Evolutionary conservation across 169 alveolate species (phyloP), one percentile per base, ranked within the genome.

Genomic region (Plasmodium falciparum): DNA sequence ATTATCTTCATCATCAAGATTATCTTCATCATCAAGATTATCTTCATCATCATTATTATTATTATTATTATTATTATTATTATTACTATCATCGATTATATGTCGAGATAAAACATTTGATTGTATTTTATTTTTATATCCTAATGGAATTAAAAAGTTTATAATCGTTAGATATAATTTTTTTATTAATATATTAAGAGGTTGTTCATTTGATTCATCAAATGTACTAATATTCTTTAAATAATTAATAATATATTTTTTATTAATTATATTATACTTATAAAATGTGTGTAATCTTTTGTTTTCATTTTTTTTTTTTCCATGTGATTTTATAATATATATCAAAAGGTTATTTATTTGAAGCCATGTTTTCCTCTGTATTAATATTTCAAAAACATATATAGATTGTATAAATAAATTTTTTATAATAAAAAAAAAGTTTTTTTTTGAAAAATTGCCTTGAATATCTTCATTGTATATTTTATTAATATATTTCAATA

Each of bases 351-450:
- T 76, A 29, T n/a, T 56, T 33, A 20, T 61, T 13, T 4, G 2
- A 24, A 9, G 0, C 8, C 26, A 61, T 61, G 9, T 1, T 62
- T 52, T 49, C 74, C 54, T 47, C 20, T 56, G 15, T 45, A 29
- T 26, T 67, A 26, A 76, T 15, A 58, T 56, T 76, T 76, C 76
- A 11, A 76, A 70, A 26, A 76, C 76, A 43, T 76, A 76, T 69
- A 63, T 69, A 50, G 89, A 61, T 26, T 76, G 89, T 20, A 76
- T 76, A 69, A 76, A 76, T 26, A 76, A 26, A 76, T 76, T 56
- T 66, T 76, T 76, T 39, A 52, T 17, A 26, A 76, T 29, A 45
- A 76, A 76, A 58, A 76, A 76, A 39, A 76, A 76, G n/a, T 76
- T 47, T 20, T 76, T 47, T 20, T 76, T 65, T 4, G 76, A 45